A percentile compares a stretch with the other conserved stretches of the same genome.
phyloP scores from a whole-genome alignment of 192 early-diverging fungal species.

The Gorgonomyces haynaldii region DNA sequence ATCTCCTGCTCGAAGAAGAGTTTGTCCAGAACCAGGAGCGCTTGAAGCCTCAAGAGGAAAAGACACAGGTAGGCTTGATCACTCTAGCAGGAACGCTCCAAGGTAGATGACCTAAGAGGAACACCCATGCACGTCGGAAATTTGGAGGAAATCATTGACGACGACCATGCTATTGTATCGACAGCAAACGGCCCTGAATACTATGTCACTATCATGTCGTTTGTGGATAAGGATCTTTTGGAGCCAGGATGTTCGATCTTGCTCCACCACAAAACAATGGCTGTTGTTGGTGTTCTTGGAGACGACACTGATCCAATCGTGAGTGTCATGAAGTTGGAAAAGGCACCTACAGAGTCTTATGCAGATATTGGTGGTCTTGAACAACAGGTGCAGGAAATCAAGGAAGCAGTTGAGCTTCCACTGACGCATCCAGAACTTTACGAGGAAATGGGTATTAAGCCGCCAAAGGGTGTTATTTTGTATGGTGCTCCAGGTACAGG shows the following conservation, averaged over 20 bases:
- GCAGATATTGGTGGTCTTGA: slow-evolving; percentile 96
- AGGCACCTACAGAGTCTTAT: slow-evolving; percentile 91
- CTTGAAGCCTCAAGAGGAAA: slow-evolving; percentile 94
- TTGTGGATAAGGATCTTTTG: slow-evolving; percentile 97
- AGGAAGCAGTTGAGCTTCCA: slow-evolving; percentile 95
- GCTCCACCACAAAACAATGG: slow-evolving; percentile 82
- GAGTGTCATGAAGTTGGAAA: slow-evolving; percentile 97
- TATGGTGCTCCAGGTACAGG: slow-evolving; percentile 99
- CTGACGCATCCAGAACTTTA: slow-evolving; percentile 97
- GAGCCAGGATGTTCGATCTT: slow-evolving; percentile 95
- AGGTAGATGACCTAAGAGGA: slow-evolving; percentile 91
- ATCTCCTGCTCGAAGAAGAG: slow-evolving; percentile 96
- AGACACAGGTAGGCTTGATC: too few species aligned
- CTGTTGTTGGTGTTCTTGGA: slow-evolving; percentile 87
- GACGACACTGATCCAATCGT: slow-evolving; percentile 98
- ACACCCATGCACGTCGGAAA: slow-evolving; percentile 93
- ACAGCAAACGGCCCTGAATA: slow-evolving; percentile 85
- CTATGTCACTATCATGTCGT: slow-evolving; percentile 95
- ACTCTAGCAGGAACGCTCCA: slow-evolving; percentile 87
- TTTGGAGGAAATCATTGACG: slow-evolving; percentile 98
- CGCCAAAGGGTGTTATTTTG: slow-evolving; percentile 93
- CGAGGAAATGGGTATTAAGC: slow-evolving; percentile 96
- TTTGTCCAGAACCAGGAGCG: slow-evolving; percentile 98
- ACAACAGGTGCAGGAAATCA: slow-evolving; percentile 96
- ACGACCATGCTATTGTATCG: slow-evolving; percentile 97